Percentiles rank a stretch among this genome's conserved stretches.
Evolutionary conservation across 163 green algal genomes (phyloP).

Genomic region (Chlorella variabilis): DNA sequence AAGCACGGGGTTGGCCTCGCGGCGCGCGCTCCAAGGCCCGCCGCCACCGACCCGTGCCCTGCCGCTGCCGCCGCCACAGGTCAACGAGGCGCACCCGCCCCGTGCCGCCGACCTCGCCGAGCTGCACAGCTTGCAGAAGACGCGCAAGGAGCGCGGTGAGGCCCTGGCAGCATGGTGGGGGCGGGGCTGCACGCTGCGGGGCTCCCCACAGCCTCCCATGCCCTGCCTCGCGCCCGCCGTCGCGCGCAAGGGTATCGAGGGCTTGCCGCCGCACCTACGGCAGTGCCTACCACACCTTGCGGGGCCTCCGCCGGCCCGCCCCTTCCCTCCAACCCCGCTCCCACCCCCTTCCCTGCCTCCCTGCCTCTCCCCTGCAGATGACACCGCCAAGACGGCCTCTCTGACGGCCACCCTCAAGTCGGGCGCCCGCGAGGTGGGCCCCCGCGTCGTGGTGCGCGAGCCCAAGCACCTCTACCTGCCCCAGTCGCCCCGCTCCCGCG

Average conservation of each 20-base stretch:
- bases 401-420: conserved; percentile 47
- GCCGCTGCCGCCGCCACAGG: background rate
- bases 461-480: conserved; percentile 53
- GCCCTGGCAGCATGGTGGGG: background rate
- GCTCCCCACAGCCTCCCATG: no score
- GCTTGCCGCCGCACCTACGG: no score
- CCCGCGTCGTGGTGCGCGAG: conserved; percentile 48
- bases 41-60: no score
- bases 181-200: no score
- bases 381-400: conserved; percentile 45
- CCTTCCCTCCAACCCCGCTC: background rate
- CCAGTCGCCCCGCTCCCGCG: conserved; percentile 43
- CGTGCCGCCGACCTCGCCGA: conserved; percentile 61
- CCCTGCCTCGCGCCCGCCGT: no score
- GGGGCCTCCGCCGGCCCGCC: no score
- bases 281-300: background rate
- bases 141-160: conserved; percentile 36
- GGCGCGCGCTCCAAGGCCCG: background rate
- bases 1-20: no score
- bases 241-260: no score
- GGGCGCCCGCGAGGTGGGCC: conserved; percentile 25
- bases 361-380: conserved; percentile 19
- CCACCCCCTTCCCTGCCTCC: background rate
- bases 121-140: conserved; percentile 72
- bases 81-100: conserved; percentile 47